A percentile compares a stretch with the other conserved stretches of the same genome.
Conservation (phyloP, 129 eudicot species). For the Tanacetum coccineum region DNA sequence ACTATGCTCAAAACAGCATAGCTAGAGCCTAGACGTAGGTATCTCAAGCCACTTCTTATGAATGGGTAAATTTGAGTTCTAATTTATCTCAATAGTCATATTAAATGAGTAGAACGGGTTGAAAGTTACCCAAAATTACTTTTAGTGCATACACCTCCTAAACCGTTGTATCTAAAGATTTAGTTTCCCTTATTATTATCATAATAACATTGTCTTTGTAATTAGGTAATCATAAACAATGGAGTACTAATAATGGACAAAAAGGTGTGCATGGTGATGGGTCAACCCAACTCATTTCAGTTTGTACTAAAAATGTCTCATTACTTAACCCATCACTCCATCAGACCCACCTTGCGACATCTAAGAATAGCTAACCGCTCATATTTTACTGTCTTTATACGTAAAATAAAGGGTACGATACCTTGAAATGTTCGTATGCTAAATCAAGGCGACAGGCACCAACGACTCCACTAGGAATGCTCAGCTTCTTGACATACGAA, state of each 20-base stretch:
- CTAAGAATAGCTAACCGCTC: not conserved
- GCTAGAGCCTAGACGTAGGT: not conserved
- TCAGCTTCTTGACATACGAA: conserved; percentile 77
- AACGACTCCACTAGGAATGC: conserved; percentile 87
- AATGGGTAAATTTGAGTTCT: too few relatives aligned
- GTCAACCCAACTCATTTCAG: too few relatives aligned
- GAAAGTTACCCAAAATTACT: not conserved
- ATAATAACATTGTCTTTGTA: not conserved
- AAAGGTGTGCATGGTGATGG: too few relatives aligned
- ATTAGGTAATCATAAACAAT: too few relatives aligned
- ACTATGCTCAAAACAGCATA: not conserved
- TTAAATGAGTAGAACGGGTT: too few relatives aligned
- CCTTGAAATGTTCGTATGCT: conserved; percentile 96
- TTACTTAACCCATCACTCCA: not conserved
- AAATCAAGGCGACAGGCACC: conserved; percentile 96
- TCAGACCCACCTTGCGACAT: not conserved
- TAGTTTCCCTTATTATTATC: not conserved
- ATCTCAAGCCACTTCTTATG: too few relatives aligned
- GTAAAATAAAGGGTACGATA: conserved; percentile 17
- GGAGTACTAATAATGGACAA: too few relatives aligned
- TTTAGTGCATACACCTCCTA: not conserved
- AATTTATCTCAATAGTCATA: too few relatives aligned
- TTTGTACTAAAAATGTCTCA: too few relatives aligned
- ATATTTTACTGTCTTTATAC: not conserved
- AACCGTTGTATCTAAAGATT: not conserved